Conservation (phyloP, 352 stramenopile species). For the Phytophthora citricola region DNA sequence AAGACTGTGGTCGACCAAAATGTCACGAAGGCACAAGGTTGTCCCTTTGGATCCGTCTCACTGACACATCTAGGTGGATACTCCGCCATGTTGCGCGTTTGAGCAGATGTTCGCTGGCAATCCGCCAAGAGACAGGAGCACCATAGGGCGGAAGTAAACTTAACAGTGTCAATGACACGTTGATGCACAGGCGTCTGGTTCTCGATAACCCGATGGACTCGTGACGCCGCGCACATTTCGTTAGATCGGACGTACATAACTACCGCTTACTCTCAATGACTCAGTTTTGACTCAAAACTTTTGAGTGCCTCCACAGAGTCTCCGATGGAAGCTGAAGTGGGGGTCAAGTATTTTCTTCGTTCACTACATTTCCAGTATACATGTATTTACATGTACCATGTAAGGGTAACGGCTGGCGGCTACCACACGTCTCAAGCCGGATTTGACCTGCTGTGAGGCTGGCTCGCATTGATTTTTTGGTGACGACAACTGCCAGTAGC, state of each 20-base stretch:
- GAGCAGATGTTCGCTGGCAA: neutral
- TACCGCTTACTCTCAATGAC: neutral
- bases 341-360: neutral
- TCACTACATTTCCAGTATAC: neutral
- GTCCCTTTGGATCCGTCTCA: no score
- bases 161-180: neutral
- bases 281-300: no score
- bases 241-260: conserved; percentile 5
- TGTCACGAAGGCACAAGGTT: no score
- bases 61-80: neutral
- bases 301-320: no score
- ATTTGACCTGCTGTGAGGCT: neutral
- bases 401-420: neutral
- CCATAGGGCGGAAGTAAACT: neutral
- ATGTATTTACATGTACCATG: neutral
- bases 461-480: neutral
- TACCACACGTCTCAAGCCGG: no score
- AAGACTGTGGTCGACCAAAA: no score
- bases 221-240: conserved; percentile 1
- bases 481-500: neutral
- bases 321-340: neutral
- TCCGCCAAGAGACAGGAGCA: neutral
- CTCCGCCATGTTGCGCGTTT: conserved; percentile 1
- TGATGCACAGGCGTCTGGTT: conserved; percentile 14
- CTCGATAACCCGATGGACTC: conserved; percentile 8